Conservation (phyloP, 805 yeast species). For the Saturnispora kantuleensis region DNA sequence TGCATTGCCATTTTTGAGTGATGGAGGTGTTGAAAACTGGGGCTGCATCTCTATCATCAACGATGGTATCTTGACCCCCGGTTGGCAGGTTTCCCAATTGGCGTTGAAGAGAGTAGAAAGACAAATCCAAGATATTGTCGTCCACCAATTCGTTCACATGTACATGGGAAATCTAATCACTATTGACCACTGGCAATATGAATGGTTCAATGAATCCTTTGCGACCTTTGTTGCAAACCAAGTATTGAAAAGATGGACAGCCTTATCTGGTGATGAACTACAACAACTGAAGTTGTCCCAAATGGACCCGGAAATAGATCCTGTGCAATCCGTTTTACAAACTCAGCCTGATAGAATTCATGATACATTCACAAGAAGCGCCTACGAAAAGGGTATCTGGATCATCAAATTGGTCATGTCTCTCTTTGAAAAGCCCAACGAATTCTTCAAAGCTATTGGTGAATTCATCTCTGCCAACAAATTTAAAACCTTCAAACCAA, state of each 20-base stretch:
- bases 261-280: slow-evolving; percentile 21
- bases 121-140: slow-evolving; percentile 43
- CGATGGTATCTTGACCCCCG: slow-evolving; percentile 36
- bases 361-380: slow-evolving; percentile 38
- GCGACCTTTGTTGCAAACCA: slow-evolving; percentile 59
- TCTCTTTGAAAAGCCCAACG: slow-evolving; percentile 28
- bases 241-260: slow-evolving; percentile 30
- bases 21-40: slow-evolving; percentile 78
- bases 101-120: slow-evolving; percentile 13
- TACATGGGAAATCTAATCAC: slow-evolving; percentile 67
- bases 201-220: slow-evolving; percentile 72
- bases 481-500: slow-evolving; percentile 34
- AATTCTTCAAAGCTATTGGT: slow-evolving; percentile 27
- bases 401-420: slow-evolving; percentile 43
- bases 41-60: slow-evolving; percentile 54
- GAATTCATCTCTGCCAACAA: slow-evolving; percentile 29
- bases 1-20: slow-evolving; percentile 60
- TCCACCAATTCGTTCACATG: slow-evolving; percentile 71
- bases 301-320: slow-evolving; percentile 26
- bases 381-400: slow-evolving; percentile 54
- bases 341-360: slow-evolving; percentile 30
- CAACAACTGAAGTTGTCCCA: slow-evolving; percentile 25
- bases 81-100: slow-evolving; percentile 17
- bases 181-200: slow-evolving; percentile 55
- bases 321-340: slow-evolving; percentile 28